Evolutionary conservation across 352 stramenopile species (phyloP), one percentile per base, ranked within the genome.

Genomic region (Discostella stelligera): DNA sequence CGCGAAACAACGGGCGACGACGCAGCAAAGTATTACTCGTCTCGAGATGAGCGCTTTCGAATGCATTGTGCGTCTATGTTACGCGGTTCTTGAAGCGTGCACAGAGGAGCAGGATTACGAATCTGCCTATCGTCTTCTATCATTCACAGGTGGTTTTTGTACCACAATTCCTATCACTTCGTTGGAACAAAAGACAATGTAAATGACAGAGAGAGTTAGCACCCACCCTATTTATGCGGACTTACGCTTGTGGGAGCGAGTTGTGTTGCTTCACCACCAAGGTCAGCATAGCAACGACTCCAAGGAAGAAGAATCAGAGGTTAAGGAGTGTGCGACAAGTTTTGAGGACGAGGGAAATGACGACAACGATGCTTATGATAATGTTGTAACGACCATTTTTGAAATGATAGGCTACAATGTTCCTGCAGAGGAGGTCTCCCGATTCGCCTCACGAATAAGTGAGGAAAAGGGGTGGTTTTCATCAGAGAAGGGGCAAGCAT

Each of bases 371-470:
- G 67, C 48, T 49, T 89, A 94, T 48, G 86, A 92, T 32, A 72
- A 79, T 46, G 77, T 79, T 20, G 82, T 92, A n/a, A 80, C 86
- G 25, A 94, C 88, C 20, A 65, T 94, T n/a, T 94, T 91, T 54
- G 88, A 94, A 80, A 94, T 94, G 88, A 76, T 92, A 39, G 88
- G 82, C 10, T 94, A 91, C 70, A 82, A 77, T 54, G 85, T 92
- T 23, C 80, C 81, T 65, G 82, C 84, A 0, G 86, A 91, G 66
- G 85, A 92, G 39, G 55, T 94, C 20, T 83, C 88, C 13, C 66
- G 79, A 59, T 94, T 94, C 70, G 85, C 88, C 13, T 86, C 87
- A 55, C 56, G 79, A 16, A 78, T 87, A 7, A 91, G 84, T 65
- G 74, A 92, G 49, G 70, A 86, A 64, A 77, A 89, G 48, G 86